Conservation (phyloP, 106 monocot genomes). For the Allium sativum region DNA sequence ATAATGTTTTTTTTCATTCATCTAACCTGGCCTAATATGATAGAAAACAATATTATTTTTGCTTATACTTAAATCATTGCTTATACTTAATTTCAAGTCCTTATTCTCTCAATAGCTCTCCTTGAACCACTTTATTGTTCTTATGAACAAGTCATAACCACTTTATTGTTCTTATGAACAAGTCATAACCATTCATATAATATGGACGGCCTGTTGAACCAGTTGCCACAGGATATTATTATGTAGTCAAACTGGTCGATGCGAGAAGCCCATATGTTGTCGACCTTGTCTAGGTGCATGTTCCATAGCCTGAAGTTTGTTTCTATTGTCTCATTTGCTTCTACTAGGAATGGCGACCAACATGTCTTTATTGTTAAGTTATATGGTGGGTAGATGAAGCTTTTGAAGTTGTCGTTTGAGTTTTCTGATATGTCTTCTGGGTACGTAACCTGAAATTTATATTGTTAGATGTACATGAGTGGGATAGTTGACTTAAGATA, state of each 20-base stretch:
- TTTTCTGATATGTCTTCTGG: constrained; percentile 27
- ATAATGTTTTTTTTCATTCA: no score
- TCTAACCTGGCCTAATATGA: no score
- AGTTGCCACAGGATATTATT: constrained; percentile 38
- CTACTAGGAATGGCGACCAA: constrained; percentile 13
- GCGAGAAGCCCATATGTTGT: constrained; percentile 16
- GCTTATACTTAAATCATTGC: no score
- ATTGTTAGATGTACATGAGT: no score
- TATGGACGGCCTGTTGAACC: constrained; percentile 39
- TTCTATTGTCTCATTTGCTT: constrained; percentile 4
- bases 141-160: no score
- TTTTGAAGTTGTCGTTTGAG: constrained; percentile 17
- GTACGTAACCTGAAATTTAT: constrained; percentile 29
- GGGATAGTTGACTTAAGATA: no score
- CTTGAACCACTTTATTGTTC: no score
- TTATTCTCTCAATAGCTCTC: no score
- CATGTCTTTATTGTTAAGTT: constrained; percentile 2
- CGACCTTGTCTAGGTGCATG: constrained; percentile 18
- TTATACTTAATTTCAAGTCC: no score
- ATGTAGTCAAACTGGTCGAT: constrained; percentile 21
- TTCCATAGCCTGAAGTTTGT: constrained; percentile 1
- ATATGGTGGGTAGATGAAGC: constrained; percentile 17
- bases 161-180: no score
- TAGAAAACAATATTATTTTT: no score
- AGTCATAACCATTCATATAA: no score